Conservation (phyloP, 1,139 yeast species). For the Meyerozyma athensensis region DNA sequence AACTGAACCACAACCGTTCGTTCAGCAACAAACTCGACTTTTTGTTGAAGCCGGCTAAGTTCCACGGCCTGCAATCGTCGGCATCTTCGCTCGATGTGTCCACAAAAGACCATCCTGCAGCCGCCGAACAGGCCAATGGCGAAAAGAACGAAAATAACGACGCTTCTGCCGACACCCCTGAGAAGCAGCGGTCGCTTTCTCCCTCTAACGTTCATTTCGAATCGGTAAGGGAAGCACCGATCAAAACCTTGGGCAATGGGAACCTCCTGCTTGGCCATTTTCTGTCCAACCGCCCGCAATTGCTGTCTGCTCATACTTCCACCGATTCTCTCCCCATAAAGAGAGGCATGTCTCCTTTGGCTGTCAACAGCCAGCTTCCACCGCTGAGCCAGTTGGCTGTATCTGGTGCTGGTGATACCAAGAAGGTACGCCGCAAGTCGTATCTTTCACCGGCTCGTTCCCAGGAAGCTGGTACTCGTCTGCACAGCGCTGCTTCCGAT, state of each 20-base stretch:
- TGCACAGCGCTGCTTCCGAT: conserved; percentile 11
- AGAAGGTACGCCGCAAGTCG: conserved; percentile 21
- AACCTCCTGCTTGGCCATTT: conserved; percentile 58
- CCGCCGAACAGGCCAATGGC: conserved; percentile 4
- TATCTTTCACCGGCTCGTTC: conserved; percentile 5
- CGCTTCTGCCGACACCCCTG: conserved; percentile 1
- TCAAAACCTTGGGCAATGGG: conserved; percentile 70
- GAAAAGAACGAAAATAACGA: background rate
- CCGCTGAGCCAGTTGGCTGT: conserved; percentile 12
- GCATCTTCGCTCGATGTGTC: background rate
- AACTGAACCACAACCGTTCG: conserved; percentile 1
- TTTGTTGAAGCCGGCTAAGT: conserved; percentile 15
- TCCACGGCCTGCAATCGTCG: conserved; percentile 9
- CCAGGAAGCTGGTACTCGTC: conserved; percentile 5
- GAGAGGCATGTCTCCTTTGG: conserved; percentile 18
- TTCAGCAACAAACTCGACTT: conserved; percentile 17
- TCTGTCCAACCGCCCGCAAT: background rate
- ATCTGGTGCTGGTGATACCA: conserved; percentile 16
- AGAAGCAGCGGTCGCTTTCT: conserved; percentile 4
- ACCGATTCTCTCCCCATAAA: conserved; percentile 14
- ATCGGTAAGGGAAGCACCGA: conserved; percentile 52
- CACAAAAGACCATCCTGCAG: conserved; percentile 7
- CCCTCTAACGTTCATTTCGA: conserved; percentile 45
- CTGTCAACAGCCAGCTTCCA: conserved; percentile 15
- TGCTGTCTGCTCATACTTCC: conserved; percentile 11